Evolutionary conservation across 2,329 filamentous ascomycete species (phyloP).

Genomic region (Xylaria arbuscula): DNA sequence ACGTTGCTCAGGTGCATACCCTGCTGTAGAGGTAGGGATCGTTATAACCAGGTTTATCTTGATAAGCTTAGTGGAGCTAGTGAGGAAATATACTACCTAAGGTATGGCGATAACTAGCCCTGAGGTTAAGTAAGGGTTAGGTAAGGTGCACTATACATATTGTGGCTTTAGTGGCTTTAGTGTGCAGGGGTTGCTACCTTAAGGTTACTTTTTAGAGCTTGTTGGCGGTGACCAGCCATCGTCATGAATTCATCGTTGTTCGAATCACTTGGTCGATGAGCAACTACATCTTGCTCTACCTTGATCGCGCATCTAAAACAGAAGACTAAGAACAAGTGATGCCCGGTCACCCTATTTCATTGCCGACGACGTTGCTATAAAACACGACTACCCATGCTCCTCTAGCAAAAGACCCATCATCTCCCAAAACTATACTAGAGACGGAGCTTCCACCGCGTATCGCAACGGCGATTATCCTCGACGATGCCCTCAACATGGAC

Average conservation of each 20-base stretch:
- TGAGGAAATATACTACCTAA: too few species aligned
- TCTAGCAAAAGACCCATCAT: constrained; percentile 3
- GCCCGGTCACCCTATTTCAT: neutral
- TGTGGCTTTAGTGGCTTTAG: neutral
- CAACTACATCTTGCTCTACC: neutral
- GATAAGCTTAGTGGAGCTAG: too few species aligned
- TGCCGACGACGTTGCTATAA: constrained; percentile 9
- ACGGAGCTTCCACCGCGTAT: constrained; percentile 21
- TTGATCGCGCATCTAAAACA: neutral
- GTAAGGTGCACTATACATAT: neutral
- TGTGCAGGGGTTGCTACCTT: neutral
- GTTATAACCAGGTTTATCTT: too few species aligned
- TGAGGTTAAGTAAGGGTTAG: too few species aligned
- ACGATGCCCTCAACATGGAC: constrained; percentile 46
- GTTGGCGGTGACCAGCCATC: constrained; percentile 18
- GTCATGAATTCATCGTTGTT: constrained; percentile 15
- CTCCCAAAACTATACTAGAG: constrained; percentile 10
- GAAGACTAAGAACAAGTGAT: neutral
- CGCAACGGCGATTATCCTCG: constrained; percentile 17
- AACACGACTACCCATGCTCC: constrained; percentile 18
- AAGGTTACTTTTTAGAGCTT: neutral
- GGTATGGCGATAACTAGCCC: too few species aligned
- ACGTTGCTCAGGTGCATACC: too few species aligned
- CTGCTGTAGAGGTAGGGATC: too few species aligned
- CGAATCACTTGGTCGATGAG: neutral